These are phyloP conservation scores for Termitomyces sp. DNA, from an alignment of 768 basidiomycete species.

Conservation along the genomic window DNA sequence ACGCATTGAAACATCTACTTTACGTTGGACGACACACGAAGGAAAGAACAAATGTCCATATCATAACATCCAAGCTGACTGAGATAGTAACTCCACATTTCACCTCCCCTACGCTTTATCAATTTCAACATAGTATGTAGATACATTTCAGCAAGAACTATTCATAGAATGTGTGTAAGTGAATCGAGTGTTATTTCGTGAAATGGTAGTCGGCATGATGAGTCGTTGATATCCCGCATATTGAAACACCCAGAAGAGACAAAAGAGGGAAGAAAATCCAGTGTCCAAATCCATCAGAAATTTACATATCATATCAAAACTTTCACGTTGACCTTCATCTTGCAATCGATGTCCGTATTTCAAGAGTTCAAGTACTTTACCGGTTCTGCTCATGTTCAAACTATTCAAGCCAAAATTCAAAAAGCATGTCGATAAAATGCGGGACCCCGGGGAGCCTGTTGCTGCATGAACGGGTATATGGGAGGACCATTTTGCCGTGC, in stretches of 20 bases:
- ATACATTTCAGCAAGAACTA: background rate
- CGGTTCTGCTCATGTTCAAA: background rate
- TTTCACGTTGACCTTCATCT: background rate
- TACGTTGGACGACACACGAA: too few relatives aligned
- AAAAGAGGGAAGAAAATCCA: background rate
- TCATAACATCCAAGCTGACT: too few relatives aligned
- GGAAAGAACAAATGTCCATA: too few relatives aligned
- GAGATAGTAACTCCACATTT: background rate
- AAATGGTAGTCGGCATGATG: background rate
- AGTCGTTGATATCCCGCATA: background rate
- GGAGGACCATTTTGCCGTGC: background rate
- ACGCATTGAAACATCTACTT: background rate
- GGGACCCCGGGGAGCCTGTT: background rate
- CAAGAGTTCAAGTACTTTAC: background rate
- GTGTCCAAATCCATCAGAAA: background rate
- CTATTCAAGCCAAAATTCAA: background rate
- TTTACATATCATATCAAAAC: background rate
- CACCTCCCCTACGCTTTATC: background rate
- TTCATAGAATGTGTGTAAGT: too few relatives aligned
- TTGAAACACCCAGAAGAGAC: background rate
- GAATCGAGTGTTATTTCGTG: background rate
- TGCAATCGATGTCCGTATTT: background rate
- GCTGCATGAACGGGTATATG: conserved; percentile 6
- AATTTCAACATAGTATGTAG: background rate
- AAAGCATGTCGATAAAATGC: conserved; percentile 10